These are phyloP conservation scores for Suaeda aralocaspica DNA, from an alignment of 148 eudicot genomes.

Conservation along the genomic window DNA sequence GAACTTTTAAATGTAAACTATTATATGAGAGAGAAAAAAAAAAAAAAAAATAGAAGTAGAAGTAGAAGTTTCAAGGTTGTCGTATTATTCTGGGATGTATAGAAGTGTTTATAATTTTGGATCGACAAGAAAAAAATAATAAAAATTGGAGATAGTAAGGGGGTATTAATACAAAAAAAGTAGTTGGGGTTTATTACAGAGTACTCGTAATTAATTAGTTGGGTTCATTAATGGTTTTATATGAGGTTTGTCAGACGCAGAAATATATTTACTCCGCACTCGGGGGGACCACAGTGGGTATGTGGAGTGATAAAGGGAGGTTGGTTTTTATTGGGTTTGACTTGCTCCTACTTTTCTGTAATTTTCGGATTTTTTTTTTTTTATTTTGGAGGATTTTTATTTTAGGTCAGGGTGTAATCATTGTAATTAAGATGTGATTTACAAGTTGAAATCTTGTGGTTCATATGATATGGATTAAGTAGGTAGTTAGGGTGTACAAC, in stretches of 20 bases:
- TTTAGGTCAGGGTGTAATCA: too few relatives aligned
- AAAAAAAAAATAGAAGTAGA: neutral
- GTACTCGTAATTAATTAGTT: neutral
- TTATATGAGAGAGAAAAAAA: neutral
- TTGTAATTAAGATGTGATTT: too few relatives aligned
- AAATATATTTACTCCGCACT: neutral
- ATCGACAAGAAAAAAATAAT: too few relatives aligned
- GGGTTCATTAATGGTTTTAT: neutral
- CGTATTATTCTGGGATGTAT: neutral
- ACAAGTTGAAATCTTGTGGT: too few relatives aligned
- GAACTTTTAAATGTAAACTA: neutral
- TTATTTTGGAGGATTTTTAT: too few relatives aligned
- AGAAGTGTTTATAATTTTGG: too few relatives aligned
- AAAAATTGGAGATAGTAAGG: too few relatives aligned
- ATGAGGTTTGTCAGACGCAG: neutral
- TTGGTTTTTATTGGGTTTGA: slow-evolving; percentile 7
- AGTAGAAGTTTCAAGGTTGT: slow-evolving; percentile 2
- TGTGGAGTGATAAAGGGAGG: neutral
- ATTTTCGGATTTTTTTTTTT: too few relatives aligned
- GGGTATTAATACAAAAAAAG: neutral
- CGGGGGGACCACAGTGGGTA: neutral
- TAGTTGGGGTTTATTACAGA: slow-evolving; percentile 3
- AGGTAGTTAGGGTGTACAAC: too few relatives aligned
- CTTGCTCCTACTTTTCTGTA: neutral
- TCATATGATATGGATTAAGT: too few relatives aligned